Base-by-base conservation (phyloP, 129 eudicot species). In the Flaveria ramosissima region DNA sequence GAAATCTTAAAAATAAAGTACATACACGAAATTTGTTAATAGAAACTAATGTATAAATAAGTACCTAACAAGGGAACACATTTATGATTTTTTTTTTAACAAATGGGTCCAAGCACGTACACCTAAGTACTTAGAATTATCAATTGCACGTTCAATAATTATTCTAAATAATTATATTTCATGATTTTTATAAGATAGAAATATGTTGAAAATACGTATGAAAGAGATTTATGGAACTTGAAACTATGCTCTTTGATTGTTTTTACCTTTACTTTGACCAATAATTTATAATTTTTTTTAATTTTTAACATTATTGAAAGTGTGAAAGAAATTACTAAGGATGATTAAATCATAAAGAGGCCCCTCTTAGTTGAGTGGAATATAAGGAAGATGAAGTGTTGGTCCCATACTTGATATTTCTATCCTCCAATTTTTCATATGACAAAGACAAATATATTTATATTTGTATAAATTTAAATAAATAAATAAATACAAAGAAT, bases 331-430 rank as follows among this genome's bases (percentile, higher is more conserved):
- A 46, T 27, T 19, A 7, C n/a, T 14, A 16, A 53, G 41, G 63
- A 69, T 65, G 55, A 68, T 74, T 66, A 80, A 69, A 15, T 47
- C 47, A 45, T 23, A 42, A 67, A 70, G 13, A 9, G 67, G 59
- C n/a, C 79, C 78, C 78, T 75, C 75, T 67, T 78, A 83, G 56
- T 78, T 78, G 83, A 74, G 81, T 78, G 71, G 83, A 78, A 69
- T 68, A 65, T 83, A 78, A 78, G 83, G 78, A 61, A 83, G 77
- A 74, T 26, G 56, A 57, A 78, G 8, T 19, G 41, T 41, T 51
- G 41, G 74, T 79, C 83, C 68, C 73, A 23, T 71, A 47, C 48
- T 43, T 47, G n/a, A 61, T 69, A 74, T 81, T 81, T 64, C 9
- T 27, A 70, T 74, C 52, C 45, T 36, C 7, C 56, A 12, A 51